Conservation (phyloP, 306 rosid species). For the Ziziphus jujuba region DNA sequence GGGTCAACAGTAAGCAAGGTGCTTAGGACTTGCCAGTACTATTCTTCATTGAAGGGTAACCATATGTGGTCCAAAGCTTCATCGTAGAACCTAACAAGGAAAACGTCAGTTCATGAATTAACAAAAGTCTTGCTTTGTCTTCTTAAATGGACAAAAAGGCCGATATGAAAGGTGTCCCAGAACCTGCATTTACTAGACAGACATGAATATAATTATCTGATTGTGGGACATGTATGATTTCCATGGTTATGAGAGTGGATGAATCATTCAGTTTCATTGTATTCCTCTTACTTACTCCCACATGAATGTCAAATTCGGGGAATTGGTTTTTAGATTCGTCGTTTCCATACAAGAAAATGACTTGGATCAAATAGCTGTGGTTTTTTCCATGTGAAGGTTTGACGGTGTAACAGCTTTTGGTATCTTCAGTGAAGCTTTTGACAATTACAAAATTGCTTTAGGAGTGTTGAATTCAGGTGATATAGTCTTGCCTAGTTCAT, state of each 20-base stretch:
- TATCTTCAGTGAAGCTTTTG: conserved; percentile 24
- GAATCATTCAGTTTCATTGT: conserved; percentile 2
- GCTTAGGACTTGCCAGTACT: not conserved
- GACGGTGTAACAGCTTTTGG: conserved; percentile 28
- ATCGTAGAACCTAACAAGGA: conserved; percentile 26
- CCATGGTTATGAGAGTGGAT: not conserved
- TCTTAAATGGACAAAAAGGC: conserved; percentile 9
- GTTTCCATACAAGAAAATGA: conserved; percentile 31
- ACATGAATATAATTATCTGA: conserved; percentile 15
- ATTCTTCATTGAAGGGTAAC: conserved; percentile 28
- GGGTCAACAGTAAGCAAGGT: not conserved
- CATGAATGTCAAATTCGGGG: conserved; percentile 24
- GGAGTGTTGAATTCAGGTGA: not conserved
- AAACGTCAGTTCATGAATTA: not conserved
- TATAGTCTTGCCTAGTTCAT: conserved; percentile 6
- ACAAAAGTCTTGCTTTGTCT: too few relatives aligned
- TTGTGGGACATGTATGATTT: conserved; percentile 23
- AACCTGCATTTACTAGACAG: conserved; percentile 19
- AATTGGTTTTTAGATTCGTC: not conserved
- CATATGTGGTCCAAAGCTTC: conserved; percentile 50
- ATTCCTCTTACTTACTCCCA: conserved; percentile 29
- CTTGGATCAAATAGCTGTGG: conserved; percentile 27
- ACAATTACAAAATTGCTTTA: conserved; percentile 17
- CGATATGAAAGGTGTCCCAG: conserved; percentile 30
- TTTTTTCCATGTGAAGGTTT: conserved; percentile 1